Evolutionary conservation across 306 rosid genomes (phyloP).

Genomic region (Cercis canadensis): DNA sequence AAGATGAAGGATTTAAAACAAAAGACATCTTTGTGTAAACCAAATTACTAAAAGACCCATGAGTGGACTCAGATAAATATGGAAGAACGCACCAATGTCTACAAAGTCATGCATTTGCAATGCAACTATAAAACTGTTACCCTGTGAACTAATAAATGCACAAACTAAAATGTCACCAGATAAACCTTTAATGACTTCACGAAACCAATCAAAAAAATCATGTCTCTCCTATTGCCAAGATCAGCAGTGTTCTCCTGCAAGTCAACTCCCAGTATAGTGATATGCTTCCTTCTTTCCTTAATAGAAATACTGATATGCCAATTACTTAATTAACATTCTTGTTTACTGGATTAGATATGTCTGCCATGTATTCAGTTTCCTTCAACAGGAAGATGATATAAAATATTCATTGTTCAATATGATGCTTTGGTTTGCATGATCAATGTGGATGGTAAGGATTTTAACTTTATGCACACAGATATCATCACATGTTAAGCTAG

Average conservation of each 20-base stretch:
- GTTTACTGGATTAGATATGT: neutral
- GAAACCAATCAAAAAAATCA: conserved; percentile 3
- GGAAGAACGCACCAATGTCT: neutral
- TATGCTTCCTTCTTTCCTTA: no score
- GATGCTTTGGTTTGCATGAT: no score
- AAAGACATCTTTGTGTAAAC: no score
- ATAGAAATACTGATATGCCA: no score
- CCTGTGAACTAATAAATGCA: neutral
- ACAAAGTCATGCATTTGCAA: neutral
- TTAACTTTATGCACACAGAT: neutral
- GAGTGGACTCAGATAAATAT: no score
- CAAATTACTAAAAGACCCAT: no score
- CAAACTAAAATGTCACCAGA: neutral
- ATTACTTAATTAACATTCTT: conserved; percentile 23
- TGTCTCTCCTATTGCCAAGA: conserved; percentile 4
- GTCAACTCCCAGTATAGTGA: neutral
- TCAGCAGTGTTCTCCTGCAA: neutral
- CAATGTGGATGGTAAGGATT: neutral
- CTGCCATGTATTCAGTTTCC: conserved; percentile 13
- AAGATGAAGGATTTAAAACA: no score
- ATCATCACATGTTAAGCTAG: neutral
- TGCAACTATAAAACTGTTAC: neutral
- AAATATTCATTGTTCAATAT: neutral
- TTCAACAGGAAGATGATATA: neutral
- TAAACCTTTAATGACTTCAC: neutral